These are phyloP conservation scores for Phytophthora lateralis DNA, from an alignment of 352 stramenopile species.

Conservation along the genomic window DNA sequence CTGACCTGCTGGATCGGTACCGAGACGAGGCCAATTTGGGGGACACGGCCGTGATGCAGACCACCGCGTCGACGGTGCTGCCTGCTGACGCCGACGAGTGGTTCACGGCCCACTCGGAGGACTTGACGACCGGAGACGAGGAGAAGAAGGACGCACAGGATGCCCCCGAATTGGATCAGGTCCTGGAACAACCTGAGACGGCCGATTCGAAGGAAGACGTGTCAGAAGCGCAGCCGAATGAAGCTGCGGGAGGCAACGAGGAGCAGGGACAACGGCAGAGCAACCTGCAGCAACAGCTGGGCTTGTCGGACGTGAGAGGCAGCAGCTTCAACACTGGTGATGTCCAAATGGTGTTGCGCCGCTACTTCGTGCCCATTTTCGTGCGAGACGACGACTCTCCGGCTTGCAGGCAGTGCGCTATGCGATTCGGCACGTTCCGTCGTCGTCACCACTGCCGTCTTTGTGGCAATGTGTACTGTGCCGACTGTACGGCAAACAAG, in stretches of 20 bases:
- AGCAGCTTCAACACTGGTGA: slow-evolving; percentile 36
- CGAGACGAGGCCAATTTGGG: slow-evolving; percentile 34
- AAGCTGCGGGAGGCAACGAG: slow-evolving; percentile 3
- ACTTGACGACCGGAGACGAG: slow-evolving; percentile 14
- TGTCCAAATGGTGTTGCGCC: slow-evolving; percentile 47
- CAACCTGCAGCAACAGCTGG: slow-evolving; percentile 18
- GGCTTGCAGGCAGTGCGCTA: slow-evolving; percentile 66
- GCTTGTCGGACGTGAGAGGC: slow-evolving; percentile 11
- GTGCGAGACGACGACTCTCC: slow-evolving; percentile 52
- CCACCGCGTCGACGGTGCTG: slow-evolving; percentile 24
- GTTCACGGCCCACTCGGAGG: slow-evolving; percentile 35
- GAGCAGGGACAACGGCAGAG: slow-evolving; percentile 25
- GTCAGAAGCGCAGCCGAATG: slow-evolving; percentile 1
- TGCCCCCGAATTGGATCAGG: slow-evolving; percentile 15
- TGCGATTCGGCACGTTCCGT: slow-evolving; percentile 78
- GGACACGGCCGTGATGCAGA: slow-evolving; percentile 28
- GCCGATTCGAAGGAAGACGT: slow-evolving; percentile 17
- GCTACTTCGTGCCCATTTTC: slow-evolving; percentile 66
- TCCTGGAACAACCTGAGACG: not conserved
- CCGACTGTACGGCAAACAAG: slow-evolving; percentile 76
- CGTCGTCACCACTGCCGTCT: slow-evolving; percentile 79
- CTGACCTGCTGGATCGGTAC: slow-evolving; percentile 38
- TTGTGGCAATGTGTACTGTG: slow-evolving; percentile 77
- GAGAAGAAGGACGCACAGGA: slow-evolving; percentile 12
- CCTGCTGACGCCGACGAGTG: slow-evolving; percentile 35